Conservation (phyloP, 2,329 filamentous ascomycete genomes). For the Didymella arachidicola region DNA sequence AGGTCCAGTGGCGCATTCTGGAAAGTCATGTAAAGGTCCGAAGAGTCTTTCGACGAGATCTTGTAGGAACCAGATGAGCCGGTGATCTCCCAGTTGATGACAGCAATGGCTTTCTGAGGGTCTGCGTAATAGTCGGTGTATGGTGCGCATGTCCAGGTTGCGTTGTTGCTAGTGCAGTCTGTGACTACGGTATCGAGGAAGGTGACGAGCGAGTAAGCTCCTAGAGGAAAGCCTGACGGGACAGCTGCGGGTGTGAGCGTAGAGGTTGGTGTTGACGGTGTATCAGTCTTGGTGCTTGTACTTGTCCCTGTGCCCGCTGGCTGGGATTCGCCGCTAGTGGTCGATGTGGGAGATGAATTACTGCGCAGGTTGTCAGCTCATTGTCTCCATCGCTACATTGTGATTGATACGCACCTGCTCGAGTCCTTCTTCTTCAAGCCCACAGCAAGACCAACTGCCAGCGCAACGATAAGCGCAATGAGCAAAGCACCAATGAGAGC, state of each 20-base stretch:
- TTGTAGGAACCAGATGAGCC: conserved; percentile 53
- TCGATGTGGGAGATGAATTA: conserved; percentile 11
- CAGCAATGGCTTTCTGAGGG: conserved; percentile 54
- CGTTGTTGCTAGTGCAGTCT: conserved; percentile 65
- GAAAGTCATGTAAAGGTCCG: conserved; percentile 67
- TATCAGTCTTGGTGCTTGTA: conserved; percentile 15
- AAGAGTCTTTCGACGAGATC: conserved; percentile 61
- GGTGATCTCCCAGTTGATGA: conserved; percentile 69
- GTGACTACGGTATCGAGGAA: conserved; percentile 63
- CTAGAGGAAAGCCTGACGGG: conserved; percentile 63
- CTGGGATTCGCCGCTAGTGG: conserved; percentile 10
- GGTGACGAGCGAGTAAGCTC: conserved; percentile 68
- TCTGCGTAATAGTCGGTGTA: conserved; percentile 59
- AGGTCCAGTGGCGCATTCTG: conserved; percentile 60
- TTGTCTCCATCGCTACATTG: accelerated
- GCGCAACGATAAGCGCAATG: conserved; percentile 48
- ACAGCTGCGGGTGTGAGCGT: conserved; percentile 28
- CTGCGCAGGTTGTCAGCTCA: conserved; percentile 16
- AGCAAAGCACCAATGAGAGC: conserved; percentile 45
- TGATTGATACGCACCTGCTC: conserved; percentile 29
- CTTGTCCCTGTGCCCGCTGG: conserved; percentile 14
- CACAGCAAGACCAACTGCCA: conserved; percentile 51
- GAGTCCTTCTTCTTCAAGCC: conserved; percentile 52
- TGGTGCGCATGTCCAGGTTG: conserved; percentile 70
- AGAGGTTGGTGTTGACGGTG: conserved; percentile 25